phyloP scores from a whole-genome alignment of 352 stramenopile genomes.

The Pythium brachiatum region DNA sequence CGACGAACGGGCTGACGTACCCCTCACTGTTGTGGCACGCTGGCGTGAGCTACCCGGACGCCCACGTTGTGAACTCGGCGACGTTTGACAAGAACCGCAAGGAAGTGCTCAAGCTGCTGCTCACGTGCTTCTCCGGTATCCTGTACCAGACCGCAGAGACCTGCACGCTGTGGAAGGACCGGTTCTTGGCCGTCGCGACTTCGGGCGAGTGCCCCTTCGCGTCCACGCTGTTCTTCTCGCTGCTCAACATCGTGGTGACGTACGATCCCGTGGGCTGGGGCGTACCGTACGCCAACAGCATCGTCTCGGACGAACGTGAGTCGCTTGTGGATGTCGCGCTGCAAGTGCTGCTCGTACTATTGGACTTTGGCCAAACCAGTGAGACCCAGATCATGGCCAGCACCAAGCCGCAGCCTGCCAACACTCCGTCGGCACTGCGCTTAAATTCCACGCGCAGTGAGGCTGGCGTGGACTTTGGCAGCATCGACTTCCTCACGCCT shows the following conservation, averaged over 20 bases:
- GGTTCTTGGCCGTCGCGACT: constrained; percentile 91
- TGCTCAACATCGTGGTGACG: constrained; percentile 94
- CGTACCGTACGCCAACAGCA: constrained; percentile 88
- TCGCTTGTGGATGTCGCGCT: constrained; percentile 90
- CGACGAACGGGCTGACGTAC: constrained; percentile 51
- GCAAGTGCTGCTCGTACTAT: constrained; percentile 92
- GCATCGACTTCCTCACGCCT: constrained; percentile 17
- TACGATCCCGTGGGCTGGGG: constrained; percentile 92
- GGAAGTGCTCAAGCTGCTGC: constrained; percentile 93
- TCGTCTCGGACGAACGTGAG: constrained; percentile 88
- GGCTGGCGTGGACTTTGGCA: constrained; percentile 31
- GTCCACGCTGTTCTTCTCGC: constrained; percentile 94
- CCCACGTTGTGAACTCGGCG: constrained; percentile 60
- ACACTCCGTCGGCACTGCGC: constrained; percentile 32
- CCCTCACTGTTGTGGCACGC: constrained; percentile 78
- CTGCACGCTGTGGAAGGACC: constrained; percentile 90
- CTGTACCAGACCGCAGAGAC: constrained; percentile 92
- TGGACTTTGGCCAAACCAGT: constrained; percentile 90
- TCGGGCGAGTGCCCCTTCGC: constrained; percentile 91
- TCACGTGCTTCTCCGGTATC: constrained; percentile 95
- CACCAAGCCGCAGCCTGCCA: constrained; percentile 48
- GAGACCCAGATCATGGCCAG: constrained; percentile 41
- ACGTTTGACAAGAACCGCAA: constrained; percentile 93
- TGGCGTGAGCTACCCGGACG: constrained; percentile 78
- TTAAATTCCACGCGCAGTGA: constrained; percentile 37